Evolutionary conservation across 768 basidiomycete genomes (phyloP).

Genomic region (Lentinula guzmanii): DNA sequence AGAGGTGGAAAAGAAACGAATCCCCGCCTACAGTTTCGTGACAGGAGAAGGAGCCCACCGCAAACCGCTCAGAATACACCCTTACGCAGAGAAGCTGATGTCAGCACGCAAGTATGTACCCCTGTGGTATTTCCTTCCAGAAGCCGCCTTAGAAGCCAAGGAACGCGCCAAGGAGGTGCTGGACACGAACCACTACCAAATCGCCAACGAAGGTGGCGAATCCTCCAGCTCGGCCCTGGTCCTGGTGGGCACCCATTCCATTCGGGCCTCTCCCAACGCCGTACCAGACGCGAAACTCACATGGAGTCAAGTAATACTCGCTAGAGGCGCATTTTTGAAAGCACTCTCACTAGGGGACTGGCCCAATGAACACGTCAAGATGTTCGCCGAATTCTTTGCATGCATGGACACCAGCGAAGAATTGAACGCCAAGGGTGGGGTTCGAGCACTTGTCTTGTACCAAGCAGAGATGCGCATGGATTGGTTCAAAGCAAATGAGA

Average conservation of each 20-base stretch:
- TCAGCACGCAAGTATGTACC: too few relatives aligned
- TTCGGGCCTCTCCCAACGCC: background rate
- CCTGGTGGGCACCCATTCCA: background rate
- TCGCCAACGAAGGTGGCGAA: too few relatives aligned
- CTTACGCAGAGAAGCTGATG: too few relatives aligned
- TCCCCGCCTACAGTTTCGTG: too few relatives aligned
- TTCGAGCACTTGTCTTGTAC: background rate
- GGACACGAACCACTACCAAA: too few relatives aligned
- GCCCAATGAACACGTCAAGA: background rate
- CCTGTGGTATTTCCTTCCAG: too few relatives aligned
- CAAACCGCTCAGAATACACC: too few relatives aligned
- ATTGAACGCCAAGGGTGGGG: background rate
- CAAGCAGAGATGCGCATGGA: background rate
- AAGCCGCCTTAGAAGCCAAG: too few relatives aligned
- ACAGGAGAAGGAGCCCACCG: too few relatives aligned
- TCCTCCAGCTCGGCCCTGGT: too few relatives aligned
- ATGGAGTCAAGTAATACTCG: background rate
- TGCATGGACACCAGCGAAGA: background rate
- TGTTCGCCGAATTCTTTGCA: background rate
- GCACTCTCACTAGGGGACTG: background rate
- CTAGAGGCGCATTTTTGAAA: background rate
- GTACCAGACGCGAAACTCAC: background rate
- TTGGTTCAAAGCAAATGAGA: background rate
- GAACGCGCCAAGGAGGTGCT: too few relatives aligned
- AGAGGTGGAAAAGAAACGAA: too few relatives aligned